These are phyloP conservation scores for Fusarium foetens DNA, from an alignment of 2,329 filamentous ascomycete species.

Conservation along the genomic window DNA sequence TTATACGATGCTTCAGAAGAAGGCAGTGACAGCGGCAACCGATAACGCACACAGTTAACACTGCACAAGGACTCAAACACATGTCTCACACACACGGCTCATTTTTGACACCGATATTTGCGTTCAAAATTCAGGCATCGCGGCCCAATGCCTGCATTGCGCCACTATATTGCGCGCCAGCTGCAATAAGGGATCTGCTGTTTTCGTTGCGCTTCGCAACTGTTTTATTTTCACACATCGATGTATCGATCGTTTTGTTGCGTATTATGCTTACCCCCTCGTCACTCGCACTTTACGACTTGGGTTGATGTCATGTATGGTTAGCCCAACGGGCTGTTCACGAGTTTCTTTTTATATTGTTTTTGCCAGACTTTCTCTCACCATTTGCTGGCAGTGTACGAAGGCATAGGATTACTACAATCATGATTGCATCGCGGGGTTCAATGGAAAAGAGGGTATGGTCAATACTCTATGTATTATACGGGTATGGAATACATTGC, in stretches of 20 bases:
- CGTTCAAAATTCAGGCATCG: conserved; percentile 22
- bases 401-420: conserved; percentile 31
- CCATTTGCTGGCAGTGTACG: conserved; percentile 24
- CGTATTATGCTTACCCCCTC: conserved; percentile 20
- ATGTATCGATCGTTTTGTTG: conserved; percentile 17
- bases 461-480: conserved; percentile 25
- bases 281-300: conserved; percentile 5
- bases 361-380: conserved; percentile 19
- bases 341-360: conserved; percentile 38
- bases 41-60: conserved; percentile 23
- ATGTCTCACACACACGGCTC: background rate
- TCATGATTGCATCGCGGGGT: conserved; percentile 39
- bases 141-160: conserved; percentile 13
- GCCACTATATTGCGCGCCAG: conserved; percentile 12
- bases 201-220: conserved; percentile 6
- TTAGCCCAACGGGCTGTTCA: conserved; percentile 36
- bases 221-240: conserved; percentile 13
- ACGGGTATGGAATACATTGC: conserved; percentile 29
- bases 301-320: conserved; percentile 28
- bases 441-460: conserved; percentile 33
- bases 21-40: conserved; percentile 46
- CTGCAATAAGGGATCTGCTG: background rate
- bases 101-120: background rate
- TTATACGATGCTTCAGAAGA: conserved; percentile 56
- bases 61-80: background rate